These are phyloP conservation scores for Microbotryomycetes sp. DNA, from an alignment of 1,284 basidiomycete species.

Conservation along the genomic window DNA sequence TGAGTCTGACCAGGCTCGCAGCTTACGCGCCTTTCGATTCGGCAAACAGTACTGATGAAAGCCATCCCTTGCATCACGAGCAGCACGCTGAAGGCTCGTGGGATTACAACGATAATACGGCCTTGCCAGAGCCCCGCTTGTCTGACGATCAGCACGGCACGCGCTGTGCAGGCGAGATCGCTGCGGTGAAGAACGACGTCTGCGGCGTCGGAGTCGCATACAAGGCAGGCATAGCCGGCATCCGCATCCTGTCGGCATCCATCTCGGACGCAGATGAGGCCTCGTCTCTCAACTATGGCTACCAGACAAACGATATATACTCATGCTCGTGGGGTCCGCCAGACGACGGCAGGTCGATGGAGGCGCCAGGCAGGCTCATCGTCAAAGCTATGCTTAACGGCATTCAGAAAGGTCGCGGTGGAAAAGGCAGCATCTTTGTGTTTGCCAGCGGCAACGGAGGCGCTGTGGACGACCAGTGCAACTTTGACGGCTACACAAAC, in stretches of 20 bases:
- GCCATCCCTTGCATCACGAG: too few species aligned
- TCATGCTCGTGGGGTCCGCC: conserved; percentile 88
- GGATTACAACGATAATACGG: conserved; percentile 92
- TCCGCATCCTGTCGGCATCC: conserved; percentile 92
- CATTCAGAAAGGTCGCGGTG: conserved; percentile 78
- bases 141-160: conserved; percentile 95
- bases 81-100: conserved; percentile 85
- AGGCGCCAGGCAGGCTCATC: conserved; percentile 85
- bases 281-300: conserved; percentile 85
- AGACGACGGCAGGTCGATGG: conserved; percentile 92
- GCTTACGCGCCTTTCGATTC: too few species aligned
- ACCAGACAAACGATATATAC: conserved; percentile 86
- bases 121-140: conserved; percentile 77
- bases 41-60: too few species aligned
- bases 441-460: conserved; percentile 98
- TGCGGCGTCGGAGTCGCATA: conserved; percentile 96
- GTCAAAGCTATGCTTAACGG: conserved; percentile 93
- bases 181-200: conserved; percentile 89
- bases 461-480: conserved; percentile 87
- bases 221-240: conserved; percentile 79
- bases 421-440: conserved; percentile 90
- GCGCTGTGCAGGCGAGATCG: conserved; percentile 94
- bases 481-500: conserved; percentile 99
- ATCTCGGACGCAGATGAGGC: conserved; percentile 98
- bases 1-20: too few species aligned